Conservation (phyloP, 345 rosid genomes). For the Populus deltoides region DNA sequence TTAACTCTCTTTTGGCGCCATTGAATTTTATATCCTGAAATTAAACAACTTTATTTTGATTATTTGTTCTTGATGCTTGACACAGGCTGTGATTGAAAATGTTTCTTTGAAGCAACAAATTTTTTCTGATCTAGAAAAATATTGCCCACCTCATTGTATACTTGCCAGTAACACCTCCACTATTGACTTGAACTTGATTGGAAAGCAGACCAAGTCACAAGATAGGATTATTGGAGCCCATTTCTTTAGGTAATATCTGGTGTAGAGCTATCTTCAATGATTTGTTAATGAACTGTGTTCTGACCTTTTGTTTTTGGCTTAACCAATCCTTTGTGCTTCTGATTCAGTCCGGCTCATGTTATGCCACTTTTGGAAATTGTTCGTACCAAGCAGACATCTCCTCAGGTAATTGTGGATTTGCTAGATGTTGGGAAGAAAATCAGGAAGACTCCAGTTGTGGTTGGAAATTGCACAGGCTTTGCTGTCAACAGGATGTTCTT, state of each 20-base stretch:
- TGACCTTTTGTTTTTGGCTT: conserved; percentile 2
- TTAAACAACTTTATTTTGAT: conserved; percentile 10
- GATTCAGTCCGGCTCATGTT: conserved; percentile 86
- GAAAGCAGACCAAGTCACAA: conserved; percentile 70
- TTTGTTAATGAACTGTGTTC: neutral
- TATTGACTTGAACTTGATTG: conserved; percentile 82
- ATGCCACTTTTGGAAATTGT: conserved; percentile 97
- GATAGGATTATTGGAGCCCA: conserved; percentile 92
- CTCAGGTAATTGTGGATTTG: conserved; percentile 86
- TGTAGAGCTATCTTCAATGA: neutral
- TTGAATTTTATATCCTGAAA: conserved; percentile 4
- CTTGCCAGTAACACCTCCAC: conserved; percentile 96
- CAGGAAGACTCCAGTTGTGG: conserved; percentile 88
- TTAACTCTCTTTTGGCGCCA: neutral
- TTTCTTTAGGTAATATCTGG: conserved; percentile 73
- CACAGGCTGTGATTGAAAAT: conserved; percentile 91
- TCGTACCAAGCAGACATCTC: conserved; percentile 75
- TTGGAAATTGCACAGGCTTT: conserved; percentile 97
- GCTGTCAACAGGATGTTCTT: conserved; percentile 98
- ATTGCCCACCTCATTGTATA: conserved; percentile 84
- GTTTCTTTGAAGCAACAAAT: conserved; percentile 92
- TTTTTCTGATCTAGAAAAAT: conserved; percentile 85
- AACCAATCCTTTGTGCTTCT: conserved; percentile 19
- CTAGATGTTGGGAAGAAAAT: conserved; percentile 87
- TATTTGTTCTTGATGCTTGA: conserved; percentile 37